These are phyloP conservation scores for Saraca asoca DNA, from an alignment of 331 rosid genomes.

Conservation along the genomic window DNA sequence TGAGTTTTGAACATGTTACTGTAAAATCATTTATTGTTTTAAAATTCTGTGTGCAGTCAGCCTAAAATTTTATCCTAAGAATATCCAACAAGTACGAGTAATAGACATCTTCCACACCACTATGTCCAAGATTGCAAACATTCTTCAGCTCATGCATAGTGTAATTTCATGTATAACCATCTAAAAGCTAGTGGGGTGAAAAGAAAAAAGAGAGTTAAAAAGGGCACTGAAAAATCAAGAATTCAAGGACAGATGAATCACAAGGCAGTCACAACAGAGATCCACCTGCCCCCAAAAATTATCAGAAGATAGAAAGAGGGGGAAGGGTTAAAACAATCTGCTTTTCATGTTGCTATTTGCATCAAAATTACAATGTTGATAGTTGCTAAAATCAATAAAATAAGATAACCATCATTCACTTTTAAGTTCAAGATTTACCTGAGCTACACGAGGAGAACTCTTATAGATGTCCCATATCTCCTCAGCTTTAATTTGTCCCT, in stretches of 20 bases:
- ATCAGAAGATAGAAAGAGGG: too few relatives aligned
- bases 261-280: neutral
- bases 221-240: neutral
- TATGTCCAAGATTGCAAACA: constrained; percentile 8
- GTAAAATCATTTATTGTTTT: constrained; percentile 10
- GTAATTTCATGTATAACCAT: neutral
- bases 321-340: too few relatives aligned
- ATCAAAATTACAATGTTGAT: neutral
- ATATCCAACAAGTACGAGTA: neutral
- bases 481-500: constrained; percentile 72
- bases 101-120: constrained; percentile 15
- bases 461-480: constrained; percentile 83
- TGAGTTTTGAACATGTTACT: constrained; percentile 24
- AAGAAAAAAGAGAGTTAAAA: neutral
- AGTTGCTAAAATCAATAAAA: constrained; percentile 6
- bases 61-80: constrained; percentile 17
- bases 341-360: too few relatives aligned
- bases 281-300: too few relatives aligned
- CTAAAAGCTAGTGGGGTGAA: too few relatives aligned
- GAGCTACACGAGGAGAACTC: constrained; percentile 60
- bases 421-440: constrained; percentile 54
- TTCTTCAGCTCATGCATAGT: constrained; percentile 8
- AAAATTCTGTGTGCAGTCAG: neutral
- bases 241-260: neutral
- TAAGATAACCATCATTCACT: constrained; percentile 16